Base-by-base conservation (phyloP, 208 protist species). In the Acanthamoeba culbertsoni region DNA sequence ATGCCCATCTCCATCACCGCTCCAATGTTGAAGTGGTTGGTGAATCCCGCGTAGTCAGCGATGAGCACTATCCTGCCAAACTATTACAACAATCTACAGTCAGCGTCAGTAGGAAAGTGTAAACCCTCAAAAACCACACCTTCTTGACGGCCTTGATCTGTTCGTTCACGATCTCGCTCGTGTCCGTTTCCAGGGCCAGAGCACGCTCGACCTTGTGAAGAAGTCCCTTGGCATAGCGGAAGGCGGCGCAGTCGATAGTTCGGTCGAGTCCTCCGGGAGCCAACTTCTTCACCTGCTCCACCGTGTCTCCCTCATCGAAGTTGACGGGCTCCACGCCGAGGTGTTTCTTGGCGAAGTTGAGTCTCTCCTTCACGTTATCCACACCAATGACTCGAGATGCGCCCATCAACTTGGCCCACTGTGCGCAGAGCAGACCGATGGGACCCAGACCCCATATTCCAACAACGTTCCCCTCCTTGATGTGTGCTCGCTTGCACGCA, bases 1-100 rank as follows among this genome's bases (percentile, higher is more conserved):
- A 96, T 37, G 2, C 84, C 37, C 59, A 95, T 96, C 42, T 96
- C 95, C 91, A 95, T 95, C 55, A 95, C 33, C 14, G 94, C 92
- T 37, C 94, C 94, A 57, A 95, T 77, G 20, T 51, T 28, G 86
- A 95, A 95, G 75, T 96, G 86, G 75, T 95, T 96, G 88, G 91
- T 86, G 93, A 37, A 89, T 7, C 63, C 65, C 18, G n/a, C 46
- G 53, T 95, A 96, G 59, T 94, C 95, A 42, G 75, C 95, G 65
- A 96, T 94, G 14, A 96, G 40, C 5, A 37, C 43, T 26, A 96
- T 71, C 23, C 31, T 23, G 28, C 95, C 95, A 26, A 68, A 68
- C 59, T 68, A 33, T n/a, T n/a, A n/a, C n/a, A n/a, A n/a, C n/a
- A n/a, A n/a, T n/a, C n/a, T n/a, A 55, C 48, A 8, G 18, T 55